Evolutionary conservation across 2,329 filamentous ascomycete species (phyloP).

Genomic region (Fusarium anthophilum): DNA sequence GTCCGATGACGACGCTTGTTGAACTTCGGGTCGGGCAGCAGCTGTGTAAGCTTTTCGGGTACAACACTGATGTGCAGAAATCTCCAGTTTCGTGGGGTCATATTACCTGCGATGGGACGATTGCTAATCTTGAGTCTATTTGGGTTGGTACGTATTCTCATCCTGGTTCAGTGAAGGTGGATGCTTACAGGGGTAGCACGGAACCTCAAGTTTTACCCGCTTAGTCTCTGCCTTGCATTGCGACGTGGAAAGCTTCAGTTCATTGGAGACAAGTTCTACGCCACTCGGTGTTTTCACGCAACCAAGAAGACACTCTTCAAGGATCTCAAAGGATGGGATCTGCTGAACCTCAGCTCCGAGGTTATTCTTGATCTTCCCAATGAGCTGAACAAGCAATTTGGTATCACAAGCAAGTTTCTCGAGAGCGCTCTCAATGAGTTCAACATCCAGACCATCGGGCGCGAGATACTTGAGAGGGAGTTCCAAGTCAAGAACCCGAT

Average conservation of each 20-base stretch:
- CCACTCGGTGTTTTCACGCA: constrained; percentile 46
- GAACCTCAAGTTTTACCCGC: constrained; percentile 59
- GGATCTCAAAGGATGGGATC: constrained; percentile 52
- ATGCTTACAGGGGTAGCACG: constrained; percentile 46
- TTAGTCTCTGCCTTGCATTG: constrained; percentile 49
- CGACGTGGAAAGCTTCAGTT: constrained; percentile 49
- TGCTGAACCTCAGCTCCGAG: constrained; percentile 54
- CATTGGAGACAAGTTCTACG: constrained; percentile 52
- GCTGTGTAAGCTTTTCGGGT: constrained; percentile 57
- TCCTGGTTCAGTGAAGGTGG: rapidly evolving
- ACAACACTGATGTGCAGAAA: constrained; percentile 47
- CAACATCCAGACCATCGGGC: constrained; percentile 53
- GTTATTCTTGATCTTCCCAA: constrained; percentile 53
- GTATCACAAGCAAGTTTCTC: constrained; percentile 52
- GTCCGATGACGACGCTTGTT: constrained; percentile 54
- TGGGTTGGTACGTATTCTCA: constrained; percentile 47
- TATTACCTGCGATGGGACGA: constrained; percentile 55
- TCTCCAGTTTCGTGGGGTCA: constrained; percentile 53
- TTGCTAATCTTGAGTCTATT: constrained; percentile 59
- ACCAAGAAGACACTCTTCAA: constrained; percentile 47
- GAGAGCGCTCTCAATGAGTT: constrained; percentile 32
- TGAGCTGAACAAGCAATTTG: constrained; percentile 49
- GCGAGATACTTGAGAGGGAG: constrained; percentile 49
- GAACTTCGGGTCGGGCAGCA: constrained; percentile 57
- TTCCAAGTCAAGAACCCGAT: constrained; percentile 45